These are phyloP conservation scores for Penicillium argentinense DNA, from an alignment of 495 filamentous ascomycete genomes.

Conservation along the genomic window DNA sequence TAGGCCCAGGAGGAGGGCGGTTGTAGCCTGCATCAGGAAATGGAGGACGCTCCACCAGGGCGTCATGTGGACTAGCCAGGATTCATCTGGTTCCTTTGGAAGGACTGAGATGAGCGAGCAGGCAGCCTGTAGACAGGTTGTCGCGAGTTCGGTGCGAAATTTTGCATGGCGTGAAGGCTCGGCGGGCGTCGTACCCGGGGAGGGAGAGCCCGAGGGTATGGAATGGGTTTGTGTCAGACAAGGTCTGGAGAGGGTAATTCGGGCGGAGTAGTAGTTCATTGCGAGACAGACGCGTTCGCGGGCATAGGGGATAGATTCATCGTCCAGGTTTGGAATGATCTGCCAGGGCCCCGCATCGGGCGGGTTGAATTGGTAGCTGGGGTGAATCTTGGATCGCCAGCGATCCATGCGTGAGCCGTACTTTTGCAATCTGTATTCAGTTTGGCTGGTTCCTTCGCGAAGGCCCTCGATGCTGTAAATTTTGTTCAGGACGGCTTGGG, in stretches of 20 bases:
- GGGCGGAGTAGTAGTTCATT: conserved; percentile 55
- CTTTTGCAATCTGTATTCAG: conserved; percentile 51
- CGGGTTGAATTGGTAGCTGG: conserved; percentile 44
- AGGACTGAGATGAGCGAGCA: conserved; percentile 52
- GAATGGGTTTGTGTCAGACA: conserved; percentile 39
- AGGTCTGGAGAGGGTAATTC: conserved; percentile 59
- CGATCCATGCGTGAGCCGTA: conserved; percentile 44
- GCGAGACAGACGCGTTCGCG: conserved; percentile 42
- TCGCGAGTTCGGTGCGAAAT: conserved; percentile 52
- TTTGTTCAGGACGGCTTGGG: conserved; percentile 48
- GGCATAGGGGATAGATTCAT: conserved; percentile 11
- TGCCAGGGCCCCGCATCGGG: conserved; percentile 20
- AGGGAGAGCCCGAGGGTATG: too few relatives aligned
- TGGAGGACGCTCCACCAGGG: conserved; percentile 67
- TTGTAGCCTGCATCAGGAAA: conserved; percentile 61
- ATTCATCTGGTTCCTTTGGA: conserved; percentile 34
- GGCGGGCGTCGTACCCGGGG: too few relatives aligned
- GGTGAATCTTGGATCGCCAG: conserved; percentile 52
- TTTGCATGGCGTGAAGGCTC: conserved; percentile 37
- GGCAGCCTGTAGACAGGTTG: conserved; percentile 56
- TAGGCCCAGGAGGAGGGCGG: conserved; percentile 56
- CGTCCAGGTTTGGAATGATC: conserved; percentile 14
- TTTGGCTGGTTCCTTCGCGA: conserved; percentile 46
- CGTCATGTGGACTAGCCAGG: conserved; percentile 45
- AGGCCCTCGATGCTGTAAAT: conserved; percentile 58